Evolutionary conservation across 805 yeast genomes (phyloP), one percentile per base, ranked within the genome.

Genomic region (Myxozyma melibiosi): DNA sequence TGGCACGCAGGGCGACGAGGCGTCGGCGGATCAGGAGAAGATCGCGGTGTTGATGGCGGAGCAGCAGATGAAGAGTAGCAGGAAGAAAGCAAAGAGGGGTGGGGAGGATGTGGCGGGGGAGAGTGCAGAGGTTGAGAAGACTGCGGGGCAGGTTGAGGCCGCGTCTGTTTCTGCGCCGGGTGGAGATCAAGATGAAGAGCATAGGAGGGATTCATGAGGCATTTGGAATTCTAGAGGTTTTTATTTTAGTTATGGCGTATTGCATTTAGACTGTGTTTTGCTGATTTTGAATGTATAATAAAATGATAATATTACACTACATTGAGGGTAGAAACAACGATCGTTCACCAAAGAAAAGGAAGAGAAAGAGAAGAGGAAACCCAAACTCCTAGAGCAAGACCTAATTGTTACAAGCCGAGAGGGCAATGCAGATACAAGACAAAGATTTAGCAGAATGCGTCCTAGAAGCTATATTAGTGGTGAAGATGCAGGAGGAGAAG

Each of bases 1-100:
- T n/a, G 78, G 78, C 3, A 71, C 41, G 16, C 50, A 45, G 40
- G 50, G 50, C 22, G 40, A 33, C 13, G 50, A 31, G 8, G 37
- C 50, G 30, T 45, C 40, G 11, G 50, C 28, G 8, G 40, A 45
- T 24, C 50, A 45, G 22, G 40, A 45, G 37, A 45, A 45, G 31
- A 33, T 34, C 24, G 50, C 41, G 7, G 40, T 45, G 14, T 45
- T 33, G 24, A 9, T 45, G 22, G 50, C 50, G 4, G 50, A 45
- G 31, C 25, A 20, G 27, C n/a, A n/a, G n/a, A n/a, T n/a, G 28
- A 39, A 20, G 27, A 11, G 43, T 11, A 20, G 22, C 18, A 20
- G 27, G 31, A 8, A 39, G 28, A 39, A 39, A 20, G 13, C 9
- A 39, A 39, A 39, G 28, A 5, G 9, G n/a, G 20, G 24, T 39